These are phyloP conservation scores for Ceratocystis smalleyi DNA, from an alignment of 2,329 filamentous ascomycete species.

Conservation along the genomic window DNA sequence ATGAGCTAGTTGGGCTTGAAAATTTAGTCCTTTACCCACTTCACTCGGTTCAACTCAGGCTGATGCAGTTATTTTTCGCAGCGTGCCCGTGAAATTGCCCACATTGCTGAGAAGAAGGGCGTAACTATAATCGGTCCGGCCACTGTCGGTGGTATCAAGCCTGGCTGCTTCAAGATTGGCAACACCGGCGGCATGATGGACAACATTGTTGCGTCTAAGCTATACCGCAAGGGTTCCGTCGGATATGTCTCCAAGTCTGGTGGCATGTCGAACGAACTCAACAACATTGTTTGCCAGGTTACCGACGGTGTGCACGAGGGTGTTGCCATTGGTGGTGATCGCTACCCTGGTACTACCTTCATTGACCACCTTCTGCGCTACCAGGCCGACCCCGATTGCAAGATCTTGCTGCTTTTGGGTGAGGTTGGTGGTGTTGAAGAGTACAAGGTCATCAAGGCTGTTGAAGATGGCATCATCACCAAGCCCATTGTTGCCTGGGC, in stretches of 20 bases:
- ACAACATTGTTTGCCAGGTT: conserved; percentile 96
- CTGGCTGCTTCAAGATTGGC: conserved; percentile 97
- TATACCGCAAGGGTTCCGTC: conserved; percentile 97
- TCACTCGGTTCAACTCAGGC: background rate
- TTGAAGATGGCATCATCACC: conserved; percentile 85
- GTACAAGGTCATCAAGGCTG: conserved; percentile 97
- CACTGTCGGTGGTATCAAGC: conserved; percentile 98
- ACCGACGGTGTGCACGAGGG: conserved; percentile 98
- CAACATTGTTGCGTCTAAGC: conserved; percentile 99
- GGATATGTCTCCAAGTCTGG: conserved; percentile 99
- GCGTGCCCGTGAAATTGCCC: conserved; percentile 94
- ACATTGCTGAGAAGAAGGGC: conserved; percentile 94
- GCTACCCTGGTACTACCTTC: conserved; percentile 97
- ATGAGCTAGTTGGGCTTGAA: background rate
- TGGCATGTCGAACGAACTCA: conserved; percentile 99
- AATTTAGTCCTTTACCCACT: background rate
- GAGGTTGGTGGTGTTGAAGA: conserved; percentile 99
- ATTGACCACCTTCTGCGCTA: conserved; percentile 97
- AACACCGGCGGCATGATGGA: conserved; percentile 99
- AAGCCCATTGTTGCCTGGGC: conserved; percentile 99
- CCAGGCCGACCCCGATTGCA: conserved; percentile 92
- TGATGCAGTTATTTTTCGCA: conserved; percentile 24
- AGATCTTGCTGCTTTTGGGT: conserved; percentile 88
- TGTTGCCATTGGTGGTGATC: conserved; percentile 97
- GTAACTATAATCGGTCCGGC: conserved; percentile 97